Evolutionary conservation across 2,329 filamentous ascomycete genomes (phyloP), one percentile per base, ranked within the genome.

Genomic region (Colletotrichum sp.): DNA sequence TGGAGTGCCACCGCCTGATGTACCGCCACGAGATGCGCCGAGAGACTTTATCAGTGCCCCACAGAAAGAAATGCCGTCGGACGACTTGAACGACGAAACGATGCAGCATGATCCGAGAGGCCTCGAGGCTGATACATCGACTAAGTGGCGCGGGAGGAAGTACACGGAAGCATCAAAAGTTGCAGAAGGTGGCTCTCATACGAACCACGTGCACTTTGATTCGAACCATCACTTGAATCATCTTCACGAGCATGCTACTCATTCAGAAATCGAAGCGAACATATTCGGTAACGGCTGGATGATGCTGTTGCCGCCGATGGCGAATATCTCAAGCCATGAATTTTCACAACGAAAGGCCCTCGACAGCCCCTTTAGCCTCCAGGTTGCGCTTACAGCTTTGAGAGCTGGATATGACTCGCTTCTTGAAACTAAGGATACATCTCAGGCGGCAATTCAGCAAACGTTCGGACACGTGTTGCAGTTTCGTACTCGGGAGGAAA

Each of bases 211-310:
- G 5, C n/a, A 48, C 43, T 48, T 21, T 13, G n/a, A 10, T n/a
- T 3, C 18, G 18, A n/a, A 43, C 8, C 43, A 48, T 48, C 43
- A 10, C 38, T 13, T n/a, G 18, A 21, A 52, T 1, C n/a, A 8
- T 21, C 6, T 1, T 6, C 6, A 13, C 6, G 10, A 21, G 6
- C 43, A 13, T 3, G 2, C 8, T 3, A 1, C 34, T 36, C 9
- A 18, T 21, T n/a, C n/a, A 9, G 36, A 24, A 1, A 21, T 34
- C 36, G n/a, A 10, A 9, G 3, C 10, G 18, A 70, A 34, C 24
- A 24, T 52, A 9, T 70, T 70, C 3, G 67, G 67, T 8, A 70
- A 70, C 34, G 67, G 67, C 5, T 70, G 55, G 67, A 61, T 30
- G 48, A 24, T 15, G n/a, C 28, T 58, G 1, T 13, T 21, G 13